Percentiles rank a stretch among this genome's conserved stretches.
phyloP scores from a whole-genome alignment of 2,329 filamentous ascomycete species.

The Arthrobotrys sinensis region DNA sequence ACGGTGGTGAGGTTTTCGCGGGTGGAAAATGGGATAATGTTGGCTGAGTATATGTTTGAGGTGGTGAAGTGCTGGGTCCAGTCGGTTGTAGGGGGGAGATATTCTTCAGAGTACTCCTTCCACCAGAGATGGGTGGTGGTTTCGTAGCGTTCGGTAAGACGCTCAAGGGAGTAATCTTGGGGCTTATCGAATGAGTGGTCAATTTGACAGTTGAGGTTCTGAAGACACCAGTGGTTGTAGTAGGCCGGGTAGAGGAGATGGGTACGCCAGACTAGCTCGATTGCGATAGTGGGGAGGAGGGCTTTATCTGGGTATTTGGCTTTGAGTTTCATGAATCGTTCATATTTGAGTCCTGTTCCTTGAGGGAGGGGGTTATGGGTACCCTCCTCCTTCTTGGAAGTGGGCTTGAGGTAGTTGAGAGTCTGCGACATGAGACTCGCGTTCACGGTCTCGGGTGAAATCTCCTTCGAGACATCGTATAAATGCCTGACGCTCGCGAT shows the following conservation, averaged over 20 bases:
- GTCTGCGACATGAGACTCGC: constrained; percentile 24
- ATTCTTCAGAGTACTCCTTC: constrained; percentile 53
- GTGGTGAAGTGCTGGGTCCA: constrained; percentile 49
- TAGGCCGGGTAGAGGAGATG: constrained; percentile 51
- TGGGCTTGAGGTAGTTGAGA: constrained; percentile 11
- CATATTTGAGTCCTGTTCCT: constrained; percentile 45
- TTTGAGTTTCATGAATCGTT: constrained; percentile 51
- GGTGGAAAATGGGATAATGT: constrained; percentile 23
- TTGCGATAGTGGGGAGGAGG: constrained; percentile 46
- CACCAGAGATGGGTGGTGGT: constrained; percentile 47
- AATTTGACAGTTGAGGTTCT: constrained; percentile 44
- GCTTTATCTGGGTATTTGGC: constrained; percentile 41
- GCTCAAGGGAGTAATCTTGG: constrained; percentile 22
- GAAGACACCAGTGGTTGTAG: constrained; percentile 52
- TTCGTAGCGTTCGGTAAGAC: constrained; percentile 34
- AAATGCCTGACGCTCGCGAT: constrained; percentile 32
- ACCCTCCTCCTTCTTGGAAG: constrained; percentile 22
- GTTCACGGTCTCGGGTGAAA: background rate
- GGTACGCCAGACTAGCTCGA: constrained; percentile 53
- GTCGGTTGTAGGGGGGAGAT: constrained; percentile 8
- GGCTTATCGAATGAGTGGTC: constrained; percentile 41
- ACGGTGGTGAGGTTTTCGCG: constrained; percentile 36
- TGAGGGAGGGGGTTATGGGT: constrained; percentile 23
- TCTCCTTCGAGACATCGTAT: constrained; percentile 23
- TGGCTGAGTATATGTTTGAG: constrained; percentile 25